Conservation (phyloP, 2,329 filamentous ascomycete species). For the Fusarium sp. region DNA sequence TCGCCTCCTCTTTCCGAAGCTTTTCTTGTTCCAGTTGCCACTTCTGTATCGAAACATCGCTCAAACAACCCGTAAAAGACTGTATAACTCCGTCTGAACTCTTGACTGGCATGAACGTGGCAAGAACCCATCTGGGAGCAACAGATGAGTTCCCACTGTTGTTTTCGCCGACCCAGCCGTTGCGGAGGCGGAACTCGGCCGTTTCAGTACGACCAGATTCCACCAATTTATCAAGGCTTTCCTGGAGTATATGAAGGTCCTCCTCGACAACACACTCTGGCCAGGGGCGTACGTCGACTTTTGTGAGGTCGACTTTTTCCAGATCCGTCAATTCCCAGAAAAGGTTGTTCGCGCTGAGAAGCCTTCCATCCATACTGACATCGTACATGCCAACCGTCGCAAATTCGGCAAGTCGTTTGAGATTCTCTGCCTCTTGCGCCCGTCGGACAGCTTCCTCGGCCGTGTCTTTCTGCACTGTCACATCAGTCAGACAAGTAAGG, state of each 20-base stretch:
- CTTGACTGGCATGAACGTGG: conserved; percentile 64
- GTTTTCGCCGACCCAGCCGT: conserved; percentile 61
- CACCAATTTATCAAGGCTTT: conserved; percentile 56
- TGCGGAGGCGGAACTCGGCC: conserved; percentile 63
- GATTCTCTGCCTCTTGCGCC: conserved; percentile 64
- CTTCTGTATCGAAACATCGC: conserved; percentile 62
- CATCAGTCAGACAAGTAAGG: conserved; percentile 64
- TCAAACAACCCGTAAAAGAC: conserved; percentile 62
- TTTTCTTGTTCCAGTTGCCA: conserved; percentile 65
- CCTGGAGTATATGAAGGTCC: conserved; percentile 56
- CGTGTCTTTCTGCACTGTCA: conserved; percentile 63
- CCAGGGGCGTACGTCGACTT: conserved; percentile 59
- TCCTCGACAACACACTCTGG: conserved; percentile 59
- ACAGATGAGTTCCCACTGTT: conserved; percentile 57
- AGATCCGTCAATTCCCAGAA: conserved; percentile 66
- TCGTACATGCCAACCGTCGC: conserved; percentile 68
- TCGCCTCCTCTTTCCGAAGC: conserved; percentile 65
- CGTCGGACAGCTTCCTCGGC: conserved; percentile 62
- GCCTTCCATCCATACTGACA: conserved; percentile 62
- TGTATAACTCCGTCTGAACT: conserved; percentile 60
- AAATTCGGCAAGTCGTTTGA: conserved; percentile 66
- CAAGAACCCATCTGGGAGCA: conserved; percentile 62
- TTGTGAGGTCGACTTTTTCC: conserved; percentile 57
- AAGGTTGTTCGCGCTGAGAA: conserved; percentile 64
- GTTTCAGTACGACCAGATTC: conserved; percentile 58